phyloP scores from a whole-genome alignment of 208 protist genomes.

The Dictyostelium gargantuum region DNA sequence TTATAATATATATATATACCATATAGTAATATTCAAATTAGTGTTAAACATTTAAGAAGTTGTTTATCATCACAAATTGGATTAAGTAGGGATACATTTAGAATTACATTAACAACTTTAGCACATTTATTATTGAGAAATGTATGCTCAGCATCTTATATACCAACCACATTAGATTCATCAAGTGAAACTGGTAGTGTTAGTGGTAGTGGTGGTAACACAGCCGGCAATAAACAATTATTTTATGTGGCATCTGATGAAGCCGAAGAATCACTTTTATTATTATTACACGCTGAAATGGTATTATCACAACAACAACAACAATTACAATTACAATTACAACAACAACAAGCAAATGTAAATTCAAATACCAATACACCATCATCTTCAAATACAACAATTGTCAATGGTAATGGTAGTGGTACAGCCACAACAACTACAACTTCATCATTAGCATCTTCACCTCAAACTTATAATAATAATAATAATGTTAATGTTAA shows the following conservation, averaged over 20 bases:
- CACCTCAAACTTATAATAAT: not conserved
- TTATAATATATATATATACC: too few species aligned
- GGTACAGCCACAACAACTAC: not conserved
- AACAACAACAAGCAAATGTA: not conserved
- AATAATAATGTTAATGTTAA: not conserved
- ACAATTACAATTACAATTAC: not conserved
- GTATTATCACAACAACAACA: not conserved
- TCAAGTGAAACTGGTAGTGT: not conserved
- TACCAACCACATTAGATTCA: not conserved
- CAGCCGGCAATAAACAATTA: not conserved
- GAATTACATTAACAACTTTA: not conserved
- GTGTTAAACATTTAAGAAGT: constrained; percentile 25
- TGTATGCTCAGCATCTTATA: not conserved
- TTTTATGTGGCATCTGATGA: constrained; percentile 24
- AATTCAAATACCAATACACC: not conserved
- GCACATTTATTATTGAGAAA: not conserved
- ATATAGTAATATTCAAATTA: not conserved
- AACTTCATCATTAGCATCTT: not conserved
- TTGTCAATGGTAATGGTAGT: too few species aligned
- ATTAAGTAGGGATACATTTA: not conserved
- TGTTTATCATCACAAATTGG: constrained; percentile 28
- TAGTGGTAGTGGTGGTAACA: too few species aligned
- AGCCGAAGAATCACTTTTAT: not conserved
- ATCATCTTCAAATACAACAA: not conserved
- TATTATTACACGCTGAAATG: not conserved